Percentiles rank a stretch among this genome's conserved stretches.
phyloP scores from a whole-genome alignment of 2,329 filamentous ascomycete genomes.

The Cadophora gregata region DNA sequence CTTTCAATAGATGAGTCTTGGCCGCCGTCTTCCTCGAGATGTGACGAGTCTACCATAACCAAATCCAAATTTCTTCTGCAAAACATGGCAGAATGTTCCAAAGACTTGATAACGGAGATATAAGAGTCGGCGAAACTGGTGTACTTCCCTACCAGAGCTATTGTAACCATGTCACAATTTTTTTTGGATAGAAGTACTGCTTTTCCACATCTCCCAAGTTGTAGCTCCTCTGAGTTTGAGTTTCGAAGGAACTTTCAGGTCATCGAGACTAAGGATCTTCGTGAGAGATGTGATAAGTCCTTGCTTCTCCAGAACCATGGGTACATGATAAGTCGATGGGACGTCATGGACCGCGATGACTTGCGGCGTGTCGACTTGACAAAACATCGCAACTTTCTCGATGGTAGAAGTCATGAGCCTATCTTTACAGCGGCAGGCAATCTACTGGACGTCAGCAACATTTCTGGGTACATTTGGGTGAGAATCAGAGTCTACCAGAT shows the following conservation, averaged over 20 bases:
- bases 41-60: slow-evolving; percentile 82
- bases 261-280: slow-evolving; percentile 68
- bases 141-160: slow-evolving; percentile 94
- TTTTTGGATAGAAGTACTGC: slow-evolving; percentile 67
- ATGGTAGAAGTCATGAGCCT: slow-evolving; percentile 76
- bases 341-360: slow-evolving; percentile 89
- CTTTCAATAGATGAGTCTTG: slow-evolving; percentile 71
- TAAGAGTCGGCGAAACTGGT: slow-evolving; percentile 84
- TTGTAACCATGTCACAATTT: slow-evolving; percentile 72
- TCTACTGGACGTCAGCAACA: slow-evolving; percentile 53
- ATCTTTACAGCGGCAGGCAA: slow-evolving; percentile 89
- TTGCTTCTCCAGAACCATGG: slow-evolving; percentile 87
- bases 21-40: slow-evolving; percentile 75
- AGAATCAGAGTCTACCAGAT: slow-evolving; percentile 29
- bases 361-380: slow-evolving; percentile 83
- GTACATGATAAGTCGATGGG: slow-evolving; percentile 90
- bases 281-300: slow-evolving; percentile 72
- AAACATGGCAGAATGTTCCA: slow-evolving; percentile 91
- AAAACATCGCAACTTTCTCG: slow-evolving; percentile 86
- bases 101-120: slow-evolving; percentile 79
- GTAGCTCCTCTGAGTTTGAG: slow-evolving; percentile 64
- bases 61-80: slow-evolving; percentile 81
- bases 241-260: slow-evolving; percentile 49
- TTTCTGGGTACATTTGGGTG: neutral
- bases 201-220: slow-evolving; percentile 80